Evolutionary conservation across 176 grass and related monocot species (phyloP).

Genomic region (Rhynchospora pubera): DNA sequence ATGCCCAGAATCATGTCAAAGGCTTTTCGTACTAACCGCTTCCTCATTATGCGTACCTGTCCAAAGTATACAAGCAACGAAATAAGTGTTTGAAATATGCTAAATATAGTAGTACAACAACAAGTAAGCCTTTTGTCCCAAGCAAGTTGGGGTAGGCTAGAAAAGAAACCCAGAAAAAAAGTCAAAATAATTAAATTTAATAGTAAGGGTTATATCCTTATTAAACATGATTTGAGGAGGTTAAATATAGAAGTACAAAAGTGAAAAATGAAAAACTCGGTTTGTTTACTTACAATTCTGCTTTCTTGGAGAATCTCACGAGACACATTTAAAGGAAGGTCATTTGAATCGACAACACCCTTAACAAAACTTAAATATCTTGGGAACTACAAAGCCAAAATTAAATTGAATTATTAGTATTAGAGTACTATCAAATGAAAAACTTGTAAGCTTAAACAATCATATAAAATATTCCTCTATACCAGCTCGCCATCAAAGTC

Average conservation of each 20-base stretch:
- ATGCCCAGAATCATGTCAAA: conserved; percentile 99
- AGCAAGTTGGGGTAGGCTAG: no score
- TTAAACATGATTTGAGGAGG: no score
- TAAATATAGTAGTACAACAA: background rate
- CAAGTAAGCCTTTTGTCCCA: no score
- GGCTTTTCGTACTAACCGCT: conserved; percentile 77
- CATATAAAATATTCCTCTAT: conserved; percentile 9
- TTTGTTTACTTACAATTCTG: conserved; percentile 63
- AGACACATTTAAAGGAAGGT: conserved; percentile 95
- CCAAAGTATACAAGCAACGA: background rate
- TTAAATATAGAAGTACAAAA: background rate
- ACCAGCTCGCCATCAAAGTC: conserved; percentile 95
- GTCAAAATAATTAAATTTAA: no score
- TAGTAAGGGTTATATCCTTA: no score
- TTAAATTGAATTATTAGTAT: background rate
- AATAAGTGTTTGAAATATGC: background rate
- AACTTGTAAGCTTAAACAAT: background rate
- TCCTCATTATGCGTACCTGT: conserved; percentile 98
- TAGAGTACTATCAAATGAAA: conserved; percentile 1
- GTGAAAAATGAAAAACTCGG: background rate
- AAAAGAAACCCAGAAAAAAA: no score
- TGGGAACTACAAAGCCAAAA: conserved; percentile 60
- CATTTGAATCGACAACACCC: conserved; percentile 97
- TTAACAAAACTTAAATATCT: conserved; percentile 98
- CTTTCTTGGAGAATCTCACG: conserved; percentile 99